Evolutionary conservation across 352 stramenopile genomes (phyloP), one percentile per base, ranked within the genome.

Genomic region (Globisporangium sylvaticum): DNA sequence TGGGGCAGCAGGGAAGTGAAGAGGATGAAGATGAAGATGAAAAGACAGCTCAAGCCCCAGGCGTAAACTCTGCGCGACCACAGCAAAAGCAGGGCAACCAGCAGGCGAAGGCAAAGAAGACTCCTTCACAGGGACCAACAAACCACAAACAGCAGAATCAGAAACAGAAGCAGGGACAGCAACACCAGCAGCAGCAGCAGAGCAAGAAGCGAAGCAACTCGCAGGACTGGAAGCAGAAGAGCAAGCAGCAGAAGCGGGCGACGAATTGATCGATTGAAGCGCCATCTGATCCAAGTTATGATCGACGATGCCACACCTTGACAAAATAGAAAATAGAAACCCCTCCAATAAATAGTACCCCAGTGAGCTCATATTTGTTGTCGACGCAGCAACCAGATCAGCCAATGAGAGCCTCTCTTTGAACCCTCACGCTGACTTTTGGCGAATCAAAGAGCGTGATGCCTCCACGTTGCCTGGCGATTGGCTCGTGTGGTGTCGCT

Each of bases 191-290:
- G n/a, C 52, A 57, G 24, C 52, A 58, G 53, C 39, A 58, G 29
- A 24, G 25, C 25, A 46, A 44, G 25, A 25, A 42, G 64, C 29
- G 46, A 14, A 12, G 20, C 7, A 59, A 37, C 22, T 7, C 60
- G 18, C 32, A 48, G 48, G 34, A 70, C 8, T 58, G 58, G 31
- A 66, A 60, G 22, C 25, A 46, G 22, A 65, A 70, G 42, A 54
- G 25, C 18, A 59, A 58, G 50, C 60, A 70, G 46, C 65, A 50
- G 39, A 64, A 64, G 18, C 31, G 34, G 9, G 29, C 46, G 24
- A 65, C 55, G 20, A 65, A 65, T n/a, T 48, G 56, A 58, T 37
- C 56, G 1, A 24, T n/a, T 39, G 6, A 27, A n/a, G 31, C n/a
- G 22, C 31, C 31, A 48, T 1, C 20, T 58, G 53, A 18, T 58